These are phyloP conservation scores for Chytridium lagenaria DNA, from an alignment of 371 early-diverging fungal species.

Conservation along the genomic window DNA sequence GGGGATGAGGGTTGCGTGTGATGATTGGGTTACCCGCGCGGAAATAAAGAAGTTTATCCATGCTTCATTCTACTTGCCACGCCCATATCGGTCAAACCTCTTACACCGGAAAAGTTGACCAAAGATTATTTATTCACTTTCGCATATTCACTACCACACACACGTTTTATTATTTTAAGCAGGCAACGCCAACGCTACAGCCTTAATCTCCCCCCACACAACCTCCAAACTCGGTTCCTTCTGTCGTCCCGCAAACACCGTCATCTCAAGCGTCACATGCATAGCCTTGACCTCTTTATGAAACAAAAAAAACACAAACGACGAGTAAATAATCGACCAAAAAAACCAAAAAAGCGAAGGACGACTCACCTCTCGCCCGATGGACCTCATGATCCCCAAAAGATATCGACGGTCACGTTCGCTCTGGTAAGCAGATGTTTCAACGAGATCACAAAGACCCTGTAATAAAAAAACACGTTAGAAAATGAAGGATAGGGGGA, in stretches of 20 bases:
- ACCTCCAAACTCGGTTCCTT: constrained; percentile 60
- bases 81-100: no score
- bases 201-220: constrained; percentile 64
- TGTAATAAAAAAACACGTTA: constrained; percentile 9
- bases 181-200: constrained; percentile 15
- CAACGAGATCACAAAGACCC: constrained; percentile 64
- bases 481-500: background rate
- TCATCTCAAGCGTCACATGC: constrained; percentile 68
- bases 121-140: no score
- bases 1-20: no score
- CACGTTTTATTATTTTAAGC: no score
- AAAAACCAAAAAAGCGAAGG: constrained; percentile 8
- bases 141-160: no score
- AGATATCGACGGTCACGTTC: constrained; percentile 73
- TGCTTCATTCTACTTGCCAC: no score
- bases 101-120: no score
- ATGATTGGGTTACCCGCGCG: no score
- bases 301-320: constrained; percentile 42
- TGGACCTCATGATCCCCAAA: constrained; percentile 81
- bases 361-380: constrained; percentile 63
- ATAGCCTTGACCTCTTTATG: constrained; percentile 69
- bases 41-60: no score
- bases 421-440: constrained; percentile 53
- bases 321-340: background rate
- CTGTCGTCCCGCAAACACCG: constrained; percentile 71